These are phyloP conservation scores for Rhodomyrtus tomentosa DNA, from an alignment of 345 rosid species.

Conservation along the genomic window DNA sequence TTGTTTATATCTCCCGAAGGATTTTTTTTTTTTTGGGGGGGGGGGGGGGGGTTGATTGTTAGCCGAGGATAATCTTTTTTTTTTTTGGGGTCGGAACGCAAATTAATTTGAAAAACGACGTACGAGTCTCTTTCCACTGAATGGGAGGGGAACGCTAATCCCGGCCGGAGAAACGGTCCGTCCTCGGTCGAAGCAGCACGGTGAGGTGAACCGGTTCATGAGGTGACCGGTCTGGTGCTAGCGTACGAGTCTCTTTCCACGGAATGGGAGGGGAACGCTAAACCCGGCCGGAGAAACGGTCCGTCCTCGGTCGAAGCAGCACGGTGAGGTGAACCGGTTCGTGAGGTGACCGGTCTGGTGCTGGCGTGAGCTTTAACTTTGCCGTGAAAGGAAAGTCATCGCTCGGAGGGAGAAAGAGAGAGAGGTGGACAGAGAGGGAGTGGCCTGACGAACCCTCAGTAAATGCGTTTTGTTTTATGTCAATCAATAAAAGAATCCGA, in stretches of 20 bases:
- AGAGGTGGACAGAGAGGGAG: background rate
- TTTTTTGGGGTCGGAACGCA: background rate
- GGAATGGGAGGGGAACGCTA: background rate
- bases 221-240: background rate
- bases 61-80: background rate
- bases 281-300: background rate
- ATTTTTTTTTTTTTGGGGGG: background rate
- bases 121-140: background rate
- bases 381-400: slow-evolving; percentile 10
- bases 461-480: slow-evolving; percentile 18
- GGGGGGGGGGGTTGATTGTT: background rate
- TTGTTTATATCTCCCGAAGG: background rate
- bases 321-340: background rate
- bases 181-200: background rate
- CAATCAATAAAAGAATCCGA: slow-evolving; percentile 3
- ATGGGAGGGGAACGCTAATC: background rate
- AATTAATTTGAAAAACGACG: background rate
- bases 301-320: background rate
- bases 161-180: background rate
- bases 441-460: background rate
- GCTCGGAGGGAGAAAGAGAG: background rate
- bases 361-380: background rate
- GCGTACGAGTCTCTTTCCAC: background rate
- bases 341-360: background rate
- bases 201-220: background rate